phyloP scores from a whole-genome alignment of 2,329 filamentous ascomycete species.

The Aspergillus quadrilineatus region DNA sequence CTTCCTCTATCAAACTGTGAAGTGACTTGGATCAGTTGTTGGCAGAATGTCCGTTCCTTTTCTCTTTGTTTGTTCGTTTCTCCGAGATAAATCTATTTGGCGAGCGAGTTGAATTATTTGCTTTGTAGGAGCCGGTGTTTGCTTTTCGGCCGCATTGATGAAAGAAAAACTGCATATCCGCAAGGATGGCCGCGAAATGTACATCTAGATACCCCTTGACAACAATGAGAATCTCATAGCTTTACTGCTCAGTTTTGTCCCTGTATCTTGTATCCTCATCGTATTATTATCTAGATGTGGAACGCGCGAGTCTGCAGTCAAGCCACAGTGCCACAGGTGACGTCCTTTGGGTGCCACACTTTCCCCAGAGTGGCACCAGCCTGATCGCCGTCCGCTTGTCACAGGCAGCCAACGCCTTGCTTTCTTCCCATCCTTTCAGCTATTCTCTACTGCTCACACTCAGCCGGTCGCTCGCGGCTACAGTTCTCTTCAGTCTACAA shows the following conservation, averaged over 20 bases:
- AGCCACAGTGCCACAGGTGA: conserved; percentile 15
- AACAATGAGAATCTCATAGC: conserved; percentile 4
- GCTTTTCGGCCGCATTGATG: conserved; percentile 11
- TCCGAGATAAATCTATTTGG: conserved; percentile 6
- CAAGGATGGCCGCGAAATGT: conserved; percentile 22
- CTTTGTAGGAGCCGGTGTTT: conserved; percentile 15
- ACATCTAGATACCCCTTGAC: conserved; percentile 37
- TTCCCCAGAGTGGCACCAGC: conserved; percentile 13
- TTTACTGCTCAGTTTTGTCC: not conserved
- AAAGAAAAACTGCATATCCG: conserved; percentile 7
- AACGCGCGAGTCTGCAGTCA: not conserved
- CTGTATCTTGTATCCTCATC: not conserved
- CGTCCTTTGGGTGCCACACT: conserved; percentile 11
- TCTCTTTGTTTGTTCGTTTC: conserved; percentile 12
- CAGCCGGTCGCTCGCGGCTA: not conserved
- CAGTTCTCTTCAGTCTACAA: not conserved
- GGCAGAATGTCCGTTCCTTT: conserved; percentile 12
- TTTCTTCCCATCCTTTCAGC: too few relatives aligned
- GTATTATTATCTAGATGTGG: not conserved
- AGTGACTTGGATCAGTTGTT: not conserved
- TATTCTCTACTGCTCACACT: not conserved
- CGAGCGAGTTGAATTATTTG: conserved; percentile 13
- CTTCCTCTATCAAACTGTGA: conserved; percentile 13
- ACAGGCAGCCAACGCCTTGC: conserved; percentile 1
- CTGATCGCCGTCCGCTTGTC: conserved; percentile 7